Conservation (phyloP, 352 stramenopile genomes). For the Globisporangium solare region DNA sequence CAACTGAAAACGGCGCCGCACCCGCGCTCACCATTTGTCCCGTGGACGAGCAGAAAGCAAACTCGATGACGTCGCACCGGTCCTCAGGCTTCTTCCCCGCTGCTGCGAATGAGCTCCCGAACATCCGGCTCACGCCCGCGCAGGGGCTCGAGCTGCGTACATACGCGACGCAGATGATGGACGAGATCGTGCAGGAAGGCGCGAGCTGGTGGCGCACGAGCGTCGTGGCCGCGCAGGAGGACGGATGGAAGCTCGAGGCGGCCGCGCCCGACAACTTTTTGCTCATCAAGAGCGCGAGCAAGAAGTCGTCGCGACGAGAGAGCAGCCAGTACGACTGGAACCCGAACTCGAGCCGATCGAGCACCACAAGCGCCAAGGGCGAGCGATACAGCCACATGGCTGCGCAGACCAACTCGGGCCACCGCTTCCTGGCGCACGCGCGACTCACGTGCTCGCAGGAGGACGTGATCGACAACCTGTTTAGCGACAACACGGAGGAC, state of each 20-base stretch:
- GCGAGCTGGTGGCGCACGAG: conserved; percentile 62
- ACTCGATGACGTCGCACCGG: too few species aligned
- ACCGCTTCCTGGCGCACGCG: conserved; percentile 61
- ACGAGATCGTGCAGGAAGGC: conserved; percentile 49
- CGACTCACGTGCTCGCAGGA: conserved; percentile 49
- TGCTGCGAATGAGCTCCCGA: conserved; percentile 41
- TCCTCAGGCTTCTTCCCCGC: conserved; percentile 32
- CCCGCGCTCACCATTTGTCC: too few species aligned
- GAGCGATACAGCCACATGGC: conserved; percentile 16
- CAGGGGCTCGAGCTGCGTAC: conserved; percentile 61
- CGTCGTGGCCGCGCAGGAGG: conserved; percentile 31
- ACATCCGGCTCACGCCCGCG: conserved; percentile 35
- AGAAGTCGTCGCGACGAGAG: background rate
- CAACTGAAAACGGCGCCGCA: too few species aligned
- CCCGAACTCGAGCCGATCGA: too few species aligned
- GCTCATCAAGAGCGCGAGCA: conserved; percentile 42
- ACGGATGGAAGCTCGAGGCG: conserved; percentile 52
- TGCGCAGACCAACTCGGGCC: conserved; percentile 14
- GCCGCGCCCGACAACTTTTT: conserved; percentile 42
- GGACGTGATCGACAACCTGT: conserved; percentile 54
- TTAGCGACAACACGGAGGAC: conserved; percentile 53
- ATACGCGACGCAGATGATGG: conserved; percentile 44
- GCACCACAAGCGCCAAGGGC: background rate
- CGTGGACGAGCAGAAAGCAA: too few species aligned
- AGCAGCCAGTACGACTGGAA: background rate